phyloP scores from a whole-genome alignment of 164 flowering plant genomes.

The Saururus chinensis region DNA sequence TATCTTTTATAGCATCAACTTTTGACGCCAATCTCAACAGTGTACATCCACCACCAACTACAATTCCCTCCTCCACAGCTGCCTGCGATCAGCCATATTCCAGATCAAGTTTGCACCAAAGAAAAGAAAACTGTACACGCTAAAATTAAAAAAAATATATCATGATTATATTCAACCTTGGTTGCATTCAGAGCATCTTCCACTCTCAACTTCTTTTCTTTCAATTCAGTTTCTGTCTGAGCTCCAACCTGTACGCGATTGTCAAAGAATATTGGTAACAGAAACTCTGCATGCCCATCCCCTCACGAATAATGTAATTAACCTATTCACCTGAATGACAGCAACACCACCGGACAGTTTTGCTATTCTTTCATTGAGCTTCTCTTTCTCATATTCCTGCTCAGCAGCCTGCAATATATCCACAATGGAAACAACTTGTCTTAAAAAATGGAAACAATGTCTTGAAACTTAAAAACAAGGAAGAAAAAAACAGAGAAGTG shows the following conservation, averaged over 20 bases:
- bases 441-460: background rate
- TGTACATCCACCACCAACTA: conserved; percentile 47
- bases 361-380: conserved; percentile 92
- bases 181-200: conserved; percentile 99
- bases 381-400: conserved; percentile 92
- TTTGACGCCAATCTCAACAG: conserved; percentile 76
- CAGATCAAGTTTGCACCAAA: background rate
- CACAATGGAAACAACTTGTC: background rate
- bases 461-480: background rate
- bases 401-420: conserved; percentile 54
- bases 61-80: conserved; percentile 52
- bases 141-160: background rate
- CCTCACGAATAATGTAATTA: too few species aligned
- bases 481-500: too few species aligned
- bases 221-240: conserved; percentile 95
- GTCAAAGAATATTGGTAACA: background rate
- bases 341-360: conserved; percentile 98
- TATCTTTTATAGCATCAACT: conserved; percentile 79
- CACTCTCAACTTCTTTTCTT: conserved; percentile 86
- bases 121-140: background rate
- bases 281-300: too few species aligned
- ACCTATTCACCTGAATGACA: conserved; percentile 54
- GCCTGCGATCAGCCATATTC: conserved; percentile 39
- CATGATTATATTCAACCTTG: conserved; percentile 36
- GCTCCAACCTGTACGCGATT: conserved; percentile 74